phyloP scores from a whole-genome alignment of 2,329 filamentous ascomycete species.

The Colletotrichum sojae region DNA sequence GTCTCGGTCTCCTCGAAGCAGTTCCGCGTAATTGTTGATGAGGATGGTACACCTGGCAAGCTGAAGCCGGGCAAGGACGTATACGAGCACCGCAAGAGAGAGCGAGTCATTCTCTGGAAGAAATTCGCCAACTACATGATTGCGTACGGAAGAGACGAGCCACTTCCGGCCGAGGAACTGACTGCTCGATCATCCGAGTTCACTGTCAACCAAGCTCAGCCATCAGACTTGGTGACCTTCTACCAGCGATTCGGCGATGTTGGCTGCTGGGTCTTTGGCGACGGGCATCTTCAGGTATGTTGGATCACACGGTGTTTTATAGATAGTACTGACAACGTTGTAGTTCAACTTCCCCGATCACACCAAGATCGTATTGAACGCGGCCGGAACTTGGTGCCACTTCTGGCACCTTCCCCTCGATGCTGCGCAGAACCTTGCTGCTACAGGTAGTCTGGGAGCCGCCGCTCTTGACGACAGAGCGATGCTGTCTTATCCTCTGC shows the following conservation, averaged over 20 bases:
- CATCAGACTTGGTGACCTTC: constrained; percentile 78
- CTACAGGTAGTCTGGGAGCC: constrained; percentile 77
- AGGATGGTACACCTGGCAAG: constrained; percentile 73
- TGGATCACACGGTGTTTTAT: background rate
- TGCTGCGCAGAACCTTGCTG: constrained; percentile 75
- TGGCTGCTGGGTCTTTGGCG: constrained; percentile 84
- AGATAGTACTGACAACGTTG: constrained; percentile 44
- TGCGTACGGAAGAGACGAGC: constrained; percentile 80
- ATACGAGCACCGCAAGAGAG: constrained; percentile 76
- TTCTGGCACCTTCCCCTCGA: constrained; percentile 83
- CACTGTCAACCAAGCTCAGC: constrained; percentile 49
- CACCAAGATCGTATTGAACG: constrained; percentile 85
- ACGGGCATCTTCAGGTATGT: constrained; percentile 81
- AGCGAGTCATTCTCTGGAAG: constrained; percentile 78
- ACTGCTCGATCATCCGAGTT: constrained; percentile 53
- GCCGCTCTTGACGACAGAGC: constrained; percentile 80
- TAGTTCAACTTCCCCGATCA: constrained; percentile 92
- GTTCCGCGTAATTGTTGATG: constrained; percentile 69
- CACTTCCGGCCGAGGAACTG: constrained; percentile 62
- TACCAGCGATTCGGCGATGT: constrained; percentile 87
- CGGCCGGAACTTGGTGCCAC: constrained; percentile 81
- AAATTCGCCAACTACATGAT: constrained; percentile 84
- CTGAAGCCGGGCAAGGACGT: constrained; percentile 74
- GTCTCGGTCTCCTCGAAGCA: constrained; percentile 76
- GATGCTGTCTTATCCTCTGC: constrained; percentile 79